Evolutionary conservation across 306 rosid genomes (phyloP).

Genomic region (Astragalus membranaceus): DNA sequence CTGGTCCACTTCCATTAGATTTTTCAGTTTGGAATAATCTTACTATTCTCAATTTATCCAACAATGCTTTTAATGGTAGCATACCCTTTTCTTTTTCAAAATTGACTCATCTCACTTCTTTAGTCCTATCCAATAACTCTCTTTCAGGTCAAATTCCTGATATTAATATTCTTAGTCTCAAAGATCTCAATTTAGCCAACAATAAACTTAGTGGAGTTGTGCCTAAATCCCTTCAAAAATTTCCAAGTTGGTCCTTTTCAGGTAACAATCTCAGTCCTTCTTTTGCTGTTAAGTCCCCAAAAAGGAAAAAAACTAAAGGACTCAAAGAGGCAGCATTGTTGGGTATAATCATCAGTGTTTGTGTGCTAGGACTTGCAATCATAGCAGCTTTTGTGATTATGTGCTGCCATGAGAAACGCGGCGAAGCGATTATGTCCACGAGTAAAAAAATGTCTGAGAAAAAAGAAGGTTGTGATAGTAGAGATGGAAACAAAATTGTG

Average conservation of each 20-base stretch:
- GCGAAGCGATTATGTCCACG: conserved; percentile 22
- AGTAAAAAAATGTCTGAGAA: conserved; percentile 39
- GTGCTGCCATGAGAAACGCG: conserved; percentile 25
- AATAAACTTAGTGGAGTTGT: conserved; percentile 60
- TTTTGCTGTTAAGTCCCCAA: conserved; percentile 24
- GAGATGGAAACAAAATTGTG: conserved; percentile 43
- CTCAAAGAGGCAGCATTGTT: conserved; percentile 49
- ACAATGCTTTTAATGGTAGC: conserved; percentile 64
- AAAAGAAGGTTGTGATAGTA: conserved; percentile 35
- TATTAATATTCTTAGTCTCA: conserved; percentile 45
- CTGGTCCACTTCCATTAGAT: conserved; percentile 68
- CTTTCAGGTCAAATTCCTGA: conserved; percentile 74
- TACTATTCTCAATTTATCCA: conserved; percentile 42
- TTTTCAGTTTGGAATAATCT: conserved; percentile 74
- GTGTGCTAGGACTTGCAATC: conserved; percentile 38
- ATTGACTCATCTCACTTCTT: conserved; percentile 49
- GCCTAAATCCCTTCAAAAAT: conserved; percentile 55
- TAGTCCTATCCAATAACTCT: conserved; percentile 63
- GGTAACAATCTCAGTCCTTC: conserved; percentile 61
- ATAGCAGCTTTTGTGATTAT: conserved; percentile 39
- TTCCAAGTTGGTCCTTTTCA: conserved; percentile 53
- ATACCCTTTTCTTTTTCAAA: conserved; percentile 65
- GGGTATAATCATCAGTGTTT: conserved; percentile 55
- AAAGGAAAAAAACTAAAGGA: conserved; percentile 33
- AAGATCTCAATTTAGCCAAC: conserved; percentile 54